These are phyloP conservation scores for Diaporthe helianthi DNA, from an alignment of 2,329 filamentous ascomycete species.

Conservation along the genomic window DNA sequence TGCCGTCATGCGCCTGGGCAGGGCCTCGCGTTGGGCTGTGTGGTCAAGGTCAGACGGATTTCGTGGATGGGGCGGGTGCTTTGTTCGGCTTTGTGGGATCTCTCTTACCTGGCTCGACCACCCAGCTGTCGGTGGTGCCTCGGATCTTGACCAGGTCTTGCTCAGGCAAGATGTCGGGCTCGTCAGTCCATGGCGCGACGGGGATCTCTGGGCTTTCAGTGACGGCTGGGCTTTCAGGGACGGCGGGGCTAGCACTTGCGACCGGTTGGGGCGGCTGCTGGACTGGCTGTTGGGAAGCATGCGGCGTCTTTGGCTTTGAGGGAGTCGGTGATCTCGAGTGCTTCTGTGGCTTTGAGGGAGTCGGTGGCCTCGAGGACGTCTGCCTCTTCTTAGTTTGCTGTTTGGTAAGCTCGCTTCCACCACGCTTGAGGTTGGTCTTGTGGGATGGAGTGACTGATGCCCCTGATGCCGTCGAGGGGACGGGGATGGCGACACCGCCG, in stretches of 20 bases:
- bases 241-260: background rate
- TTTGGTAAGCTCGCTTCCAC: too few relatives aligned
- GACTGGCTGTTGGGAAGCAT: background rate
- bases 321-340: background rate
- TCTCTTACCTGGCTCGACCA: background rate
- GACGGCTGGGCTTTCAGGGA: too few relatives aligned
- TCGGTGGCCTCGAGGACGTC: background rate
- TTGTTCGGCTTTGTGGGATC: too few relatives aligned
- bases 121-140: background rate
- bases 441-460: too few relatives aligned
- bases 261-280: background rate
- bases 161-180: background rate
- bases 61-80: too few relatives aligned
- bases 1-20: background rate
- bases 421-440: too few relatives aligned
- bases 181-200: too few relatives aligned
- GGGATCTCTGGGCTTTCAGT: too few relatives aligned
- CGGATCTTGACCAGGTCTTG: background rate
- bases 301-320: background rate
- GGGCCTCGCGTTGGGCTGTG: background rate
- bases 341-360: background rate
- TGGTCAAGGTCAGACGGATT: too few relatives aligned
- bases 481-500: too few relatives aligned
- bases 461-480: too few relatives aligned
- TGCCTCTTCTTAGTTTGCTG: too few relatives aligned